phyloP scores from a whole-genome alignment of 306 rosid genomes.

The Trifolium dubium region DNA sequence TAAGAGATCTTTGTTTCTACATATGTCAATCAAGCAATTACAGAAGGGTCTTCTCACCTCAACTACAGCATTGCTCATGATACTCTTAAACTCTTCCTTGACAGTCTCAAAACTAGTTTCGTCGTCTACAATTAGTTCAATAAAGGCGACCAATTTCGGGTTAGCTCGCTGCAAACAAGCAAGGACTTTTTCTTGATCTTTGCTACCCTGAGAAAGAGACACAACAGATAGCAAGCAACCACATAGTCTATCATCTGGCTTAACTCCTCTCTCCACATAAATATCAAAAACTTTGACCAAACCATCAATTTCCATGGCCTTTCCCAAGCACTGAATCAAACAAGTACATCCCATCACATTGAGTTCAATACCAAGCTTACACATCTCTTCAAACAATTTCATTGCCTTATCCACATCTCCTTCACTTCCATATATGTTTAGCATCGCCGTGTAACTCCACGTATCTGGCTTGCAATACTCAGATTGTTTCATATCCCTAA shows the following conservation, averaged over 20 bases:
- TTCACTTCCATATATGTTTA: conserved; percentile 80
- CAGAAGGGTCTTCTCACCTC: conserved; percentile 92
- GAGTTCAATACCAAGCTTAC: conserved; percentile 61
- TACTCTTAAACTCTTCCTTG: conserved; percentile 71
- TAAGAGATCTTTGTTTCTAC: conserved; percentile 64
- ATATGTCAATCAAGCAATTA: conserved; percentile 91
- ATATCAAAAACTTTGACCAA: conserved; percentile 64
- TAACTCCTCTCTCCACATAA: conserved; percentile 65
- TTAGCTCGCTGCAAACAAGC: conserved; percentile 74
- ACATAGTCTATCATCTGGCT: conserved; percentile 79
- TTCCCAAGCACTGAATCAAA: conserved; percentile 94
- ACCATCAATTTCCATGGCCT: conserved; percentile 66
- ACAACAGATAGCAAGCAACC: conserved; percentile 83
- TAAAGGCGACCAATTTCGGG: conserved; percentile 66
- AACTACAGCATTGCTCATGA: conserved; percentile 54
- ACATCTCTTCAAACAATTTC: conserved; percentile 81
- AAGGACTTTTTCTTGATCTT: conserved; percentile 67
- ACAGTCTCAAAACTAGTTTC: conserved; percentile 59
- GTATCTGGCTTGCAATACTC: conserved; percentile 68
- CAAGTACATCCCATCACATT: conserved; percentile 94
- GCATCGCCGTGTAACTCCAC: conserved; percentile 97
- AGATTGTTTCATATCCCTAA: conserved; percentile 76
- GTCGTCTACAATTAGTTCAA: conserved; percentile 58
- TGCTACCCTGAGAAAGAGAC: conserved; percentile 58
- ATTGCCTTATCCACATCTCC: conserved; percentile 76